phyloP scores from a whole-genome alignment of 805 yeast genomes.

The Nakazawaea holstii region DNA sequence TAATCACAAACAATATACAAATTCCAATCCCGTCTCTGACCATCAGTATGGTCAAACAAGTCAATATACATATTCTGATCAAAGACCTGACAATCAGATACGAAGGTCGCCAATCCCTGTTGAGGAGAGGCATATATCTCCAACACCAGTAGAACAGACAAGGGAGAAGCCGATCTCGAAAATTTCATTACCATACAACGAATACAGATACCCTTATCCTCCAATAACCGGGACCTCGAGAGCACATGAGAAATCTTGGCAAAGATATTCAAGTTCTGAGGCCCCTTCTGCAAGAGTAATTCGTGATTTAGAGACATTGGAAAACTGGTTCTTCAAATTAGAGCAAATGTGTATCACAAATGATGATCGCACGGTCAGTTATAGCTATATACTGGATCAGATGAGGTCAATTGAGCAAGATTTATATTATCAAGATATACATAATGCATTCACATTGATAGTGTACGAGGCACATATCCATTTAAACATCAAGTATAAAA shows the following conservation, averaged over 20 bases:
- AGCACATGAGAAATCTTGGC: neutral
- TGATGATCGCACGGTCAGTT: neutral
- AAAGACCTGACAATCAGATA: too few species aligned
- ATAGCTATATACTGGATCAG: neutral
- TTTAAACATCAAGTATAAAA: neutral
- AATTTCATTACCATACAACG: neutral
- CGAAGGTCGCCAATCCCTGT: too few species aligned
- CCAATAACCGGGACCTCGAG: neutral
- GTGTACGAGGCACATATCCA: neutral
- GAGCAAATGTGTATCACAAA: neutral
- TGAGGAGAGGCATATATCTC: neutral
- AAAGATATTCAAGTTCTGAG: neutral
- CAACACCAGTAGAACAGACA: neutral
- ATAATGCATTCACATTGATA: neutral
- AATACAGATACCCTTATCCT: neutral
- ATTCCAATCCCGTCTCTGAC: too few species aligned
- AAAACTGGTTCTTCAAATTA: neutral
- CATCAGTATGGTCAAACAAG: too few species aligned
- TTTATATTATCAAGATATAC: slow-evolving; percentile 1
- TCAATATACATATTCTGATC: too few species aligned
- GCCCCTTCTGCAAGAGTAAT: neutral
- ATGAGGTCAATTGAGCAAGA: slow-evolving; percentile 1
- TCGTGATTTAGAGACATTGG: neutral
- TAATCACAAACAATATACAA: too few species aligned
- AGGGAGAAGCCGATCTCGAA: too few species aligned